Conservation (phyloP, 2,329 filamentous ascomycete species). For the Nothopassalora personata region DNA sequence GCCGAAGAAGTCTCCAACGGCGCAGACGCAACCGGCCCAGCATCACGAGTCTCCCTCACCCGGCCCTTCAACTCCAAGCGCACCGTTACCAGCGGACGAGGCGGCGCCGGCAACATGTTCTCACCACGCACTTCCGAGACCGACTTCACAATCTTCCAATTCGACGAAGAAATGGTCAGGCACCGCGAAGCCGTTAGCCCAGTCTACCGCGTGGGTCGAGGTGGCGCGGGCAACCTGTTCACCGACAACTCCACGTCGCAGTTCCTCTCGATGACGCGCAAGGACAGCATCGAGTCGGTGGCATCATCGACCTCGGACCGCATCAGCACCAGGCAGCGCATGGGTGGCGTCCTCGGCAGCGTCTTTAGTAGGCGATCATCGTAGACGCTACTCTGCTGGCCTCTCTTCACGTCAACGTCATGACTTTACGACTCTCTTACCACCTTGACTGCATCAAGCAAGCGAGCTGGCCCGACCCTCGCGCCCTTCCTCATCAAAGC, state of each 20-base stretch:
- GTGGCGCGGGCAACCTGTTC: conserved; percentile 54
- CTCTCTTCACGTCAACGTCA: neutral
- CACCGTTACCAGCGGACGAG: conserved; percentile 50
- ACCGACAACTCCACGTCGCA: conserved; percentile 26
- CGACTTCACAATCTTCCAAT: conserved; percentile 59
- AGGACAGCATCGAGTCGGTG: conserved; percentile 14
- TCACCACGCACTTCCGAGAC: conserved; percentile 41
- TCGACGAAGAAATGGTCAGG: conserved; percentile 61
- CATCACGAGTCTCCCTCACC: conserved; percentile 46
- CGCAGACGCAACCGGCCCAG: conserved; percentile 42
- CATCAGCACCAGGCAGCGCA: neutral
- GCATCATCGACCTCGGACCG: conserved; percentile 22
- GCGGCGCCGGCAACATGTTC: conserved; percentile 55
- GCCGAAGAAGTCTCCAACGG: conserved; percentile 50
- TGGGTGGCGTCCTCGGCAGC: conserved; percentile 16
- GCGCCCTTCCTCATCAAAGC: conserved; percentile 17
- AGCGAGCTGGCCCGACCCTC: conserved; percentile 24
- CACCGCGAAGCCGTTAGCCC: conserved; percentile 48
- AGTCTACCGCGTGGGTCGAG: conserved; percentile 59
- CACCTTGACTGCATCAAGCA: neutral
- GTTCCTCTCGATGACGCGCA: conserved; percentile 2
- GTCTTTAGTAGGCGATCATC: conserved; percentile 22
- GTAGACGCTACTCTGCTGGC: conserved; percentile 1
- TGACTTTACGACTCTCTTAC: conserved; percentile 10
- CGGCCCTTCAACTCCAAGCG: conserved; percentile 45